A percentile compares a stretch with the other conserved stretches of the same genome.
Conservation (phyloP, 371 early-diverging fungal genomes). For the Cokeromyces recurvatus region DNA sequence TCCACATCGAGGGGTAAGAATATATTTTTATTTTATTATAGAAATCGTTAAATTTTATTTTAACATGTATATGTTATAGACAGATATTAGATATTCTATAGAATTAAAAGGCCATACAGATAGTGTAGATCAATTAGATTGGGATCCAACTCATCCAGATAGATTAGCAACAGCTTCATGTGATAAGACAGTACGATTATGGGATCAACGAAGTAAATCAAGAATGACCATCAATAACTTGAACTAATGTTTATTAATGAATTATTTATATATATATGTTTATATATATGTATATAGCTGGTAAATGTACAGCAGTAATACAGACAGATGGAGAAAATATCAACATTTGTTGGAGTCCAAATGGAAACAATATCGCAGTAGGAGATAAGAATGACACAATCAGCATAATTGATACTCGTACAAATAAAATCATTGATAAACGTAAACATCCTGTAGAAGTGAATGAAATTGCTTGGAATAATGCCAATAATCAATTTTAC, state of each 20-base stretch:
- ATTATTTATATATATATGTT: too few relatives aligned
- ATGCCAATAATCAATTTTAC: slow-evolving; percentile 69
- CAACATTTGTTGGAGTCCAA: slow-evolving; percentile 83
- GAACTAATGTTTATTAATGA: too few relatives aligned
- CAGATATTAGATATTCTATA: slow-evolving; percentile 53
- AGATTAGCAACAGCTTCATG: slow-evolving; percentile 79
- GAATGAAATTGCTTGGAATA: slow-evolving; percentile 83
- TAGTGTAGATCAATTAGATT: slow-evolving; percentile 79
- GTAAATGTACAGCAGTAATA: slow-evolving; percentile 57
- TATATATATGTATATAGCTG: too few relatives aligned
- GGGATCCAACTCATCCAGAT: slow-evolving; percentile 78
- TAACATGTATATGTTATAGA: slow-evolving; percentile 21
- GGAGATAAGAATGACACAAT: slow-evolving; percentile 82
- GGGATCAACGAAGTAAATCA: slow-evolving; percentile 82
- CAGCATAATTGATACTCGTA: slow-evolving; percentile 73
- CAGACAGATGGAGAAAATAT: slow-evolving; percentile 82
- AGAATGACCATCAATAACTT: too few relatives aligned
- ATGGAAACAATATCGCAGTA: slow-evolving; percentile 75
- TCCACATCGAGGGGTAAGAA: slow-evolving; percentile 54
- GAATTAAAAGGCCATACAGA: slow-evolving; percentile 82
- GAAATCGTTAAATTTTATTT: background rate
- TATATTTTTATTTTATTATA: background rate
- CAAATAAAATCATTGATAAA: slow-evolving; percentile 49
- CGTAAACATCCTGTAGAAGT: slow-evolving; percentile 58
- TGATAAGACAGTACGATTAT: slow-evolving; percentile 82